Evolutionary conservation across 1,139 yeast species (phyloP).

Genomic region (Casaregolazyma lundiana): DNA sequence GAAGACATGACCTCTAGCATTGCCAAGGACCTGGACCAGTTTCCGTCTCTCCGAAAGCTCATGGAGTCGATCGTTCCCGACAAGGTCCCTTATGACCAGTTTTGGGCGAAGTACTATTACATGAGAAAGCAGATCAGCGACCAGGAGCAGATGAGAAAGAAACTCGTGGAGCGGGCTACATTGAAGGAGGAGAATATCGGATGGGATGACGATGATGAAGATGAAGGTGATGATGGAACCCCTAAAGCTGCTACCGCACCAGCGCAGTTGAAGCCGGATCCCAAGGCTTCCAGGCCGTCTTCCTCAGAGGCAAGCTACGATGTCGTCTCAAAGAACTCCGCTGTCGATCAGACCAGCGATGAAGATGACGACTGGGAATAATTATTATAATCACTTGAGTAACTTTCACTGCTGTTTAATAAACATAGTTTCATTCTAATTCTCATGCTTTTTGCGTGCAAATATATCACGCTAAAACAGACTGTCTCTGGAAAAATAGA

Average conservation of each 20-base stretch:
- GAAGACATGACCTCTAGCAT: slow-evolving; percentile 53
- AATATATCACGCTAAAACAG: slow-evolving; percentile 3
- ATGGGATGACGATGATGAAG: slow-evolving; percentile 64
- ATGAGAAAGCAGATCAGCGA: slow-evolving; percentile 52
- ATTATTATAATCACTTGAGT: slow-evolving; percentile 6
- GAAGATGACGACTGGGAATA: slow-evolving; percentile 60
- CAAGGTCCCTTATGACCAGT: slow-evolving; percentile 51
- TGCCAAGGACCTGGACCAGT: slow-evolving; percentile 43
- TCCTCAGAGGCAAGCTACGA: slow-evolving; percentile 39
- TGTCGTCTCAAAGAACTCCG: slow-evolving; percentile 37
- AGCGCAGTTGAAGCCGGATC: slow-evolving; percentile 9
- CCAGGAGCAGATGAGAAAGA: slow-evolving; percentile 64
- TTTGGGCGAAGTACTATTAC: slow-evolving; percentile 73
- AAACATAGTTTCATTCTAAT: neutral
- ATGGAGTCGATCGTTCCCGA: slow-evolving; percentile 69
- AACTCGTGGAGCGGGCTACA: slow-evolving; percentile 46
- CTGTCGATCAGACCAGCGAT: slow-evolving; percentile 29
- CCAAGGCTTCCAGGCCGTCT: slow-evolving; percentile 32
- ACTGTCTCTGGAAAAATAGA: slow-evolving; percentile 44
- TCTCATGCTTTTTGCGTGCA: neutral
- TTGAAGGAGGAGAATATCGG: slow-evolving; percentile 44
- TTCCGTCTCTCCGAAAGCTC: slow-evolving; percentile 52
- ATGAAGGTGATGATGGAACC: slow-evolving; percentile 31
- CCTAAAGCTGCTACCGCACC: slow-evolving; percentile 1
- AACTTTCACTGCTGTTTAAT: slow-evolving; percentile 1